phyloP scores from a whole-genome alignment of 2,329 filamentous ascomycete species.

The Ophiosphaerella herpotricha region DNA sequence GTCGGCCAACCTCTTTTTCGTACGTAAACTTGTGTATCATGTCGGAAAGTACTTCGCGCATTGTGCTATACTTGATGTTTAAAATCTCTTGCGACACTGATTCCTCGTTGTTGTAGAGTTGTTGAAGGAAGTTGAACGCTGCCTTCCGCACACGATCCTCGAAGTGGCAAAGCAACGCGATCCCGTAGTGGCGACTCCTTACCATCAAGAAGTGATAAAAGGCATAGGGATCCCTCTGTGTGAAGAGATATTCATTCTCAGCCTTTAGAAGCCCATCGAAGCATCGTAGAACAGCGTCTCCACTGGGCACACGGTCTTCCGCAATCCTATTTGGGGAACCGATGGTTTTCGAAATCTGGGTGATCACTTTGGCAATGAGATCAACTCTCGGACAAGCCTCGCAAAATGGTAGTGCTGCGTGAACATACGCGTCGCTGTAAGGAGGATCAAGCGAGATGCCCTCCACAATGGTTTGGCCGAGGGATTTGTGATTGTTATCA shows the following conservation, averaged over 20 bases:
- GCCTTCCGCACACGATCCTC: constrained; percentile 34
- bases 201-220: constrained; percentile 29
- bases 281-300: constrained; percentile 33
- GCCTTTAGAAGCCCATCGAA: constrained; percentile 27
- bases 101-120: constrained; percentile 29
- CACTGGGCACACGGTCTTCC: constrained; percentile 25
- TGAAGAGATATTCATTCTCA: constrained; percentile 27
- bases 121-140: constrained; percentile 23
- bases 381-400: constrained; percentile 20
- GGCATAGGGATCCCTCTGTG: constrained; percentile 19
- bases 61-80: constrained; percentile 23
- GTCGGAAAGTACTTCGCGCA: constrained; percentile 22
- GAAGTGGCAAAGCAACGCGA: constrained; percentile 34
- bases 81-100: constrained; percentile 17
- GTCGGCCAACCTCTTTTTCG: constrained; percentile 28
- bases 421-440: constrained; percentile 38
- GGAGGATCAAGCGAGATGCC: constrained; percentile 33
- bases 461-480: constrained; percentile 35
- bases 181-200: constrained; percentile 20
- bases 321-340: constrained; percentile 9
- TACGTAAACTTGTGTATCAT: constrained; percentile 26
- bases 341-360: constrained; percentile 23
- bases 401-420: constrained; percentile 38
- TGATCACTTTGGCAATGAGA: constrained; percentile 25
- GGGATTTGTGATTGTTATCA: constrained; percentile 9